Conservation (phyloP, 176 grass and related monocot genomes). For the Rhynchospora tenuis region DNA sequence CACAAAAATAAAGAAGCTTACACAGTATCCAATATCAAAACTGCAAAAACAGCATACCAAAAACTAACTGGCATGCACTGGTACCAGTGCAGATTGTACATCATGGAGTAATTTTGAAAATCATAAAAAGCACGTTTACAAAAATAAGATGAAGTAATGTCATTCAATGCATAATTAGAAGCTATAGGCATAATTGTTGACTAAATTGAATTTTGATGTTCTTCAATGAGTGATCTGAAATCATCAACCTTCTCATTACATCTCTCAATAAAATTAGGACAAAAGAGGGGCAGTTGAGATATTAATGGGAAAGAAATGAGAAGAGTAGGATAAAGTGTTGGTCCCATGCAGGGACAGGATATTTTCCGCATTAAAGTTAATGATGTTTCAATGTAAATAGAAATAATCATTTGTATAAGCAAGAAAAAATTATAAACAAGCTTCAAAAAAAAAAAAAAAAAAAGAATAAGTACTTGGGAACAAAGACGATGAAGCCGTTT, state of each 20-base stretch:
- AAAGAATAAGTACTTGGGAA: constrained; percentile 83
- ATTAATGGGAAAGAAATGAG: neutral
- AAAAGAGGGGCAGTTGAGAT: neutral
- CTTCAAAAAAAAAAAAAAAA: neutral
- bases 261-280: neutral
- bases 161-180: neutral
- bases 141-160: neutral
- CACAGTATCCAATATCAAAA: too few relatives aligned
- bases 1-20: too few relatives aligned
- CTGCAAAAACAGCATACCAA: too few relatives aligned
- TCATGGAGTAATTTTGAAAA: neutral
- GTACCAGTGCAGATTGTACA: neutral
- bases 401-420: neutral
- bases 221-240: neutral
- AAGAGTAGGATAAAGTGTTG: neutral
- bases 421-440: neutral
- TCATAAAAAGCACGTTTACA: neutral
- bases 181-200: neutral
- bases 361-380: neutral
- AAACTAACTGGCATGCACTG: too few relatives aligned
- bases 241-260: neutral
- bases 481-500: constrained; percentile 95
- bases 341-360: neutral
- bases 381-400: neutral
- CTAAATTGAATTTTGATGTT: neutral